Base-by-base conservation (phyloP, 345 rosid genomes). In the Iberis pinnata region DNA sequence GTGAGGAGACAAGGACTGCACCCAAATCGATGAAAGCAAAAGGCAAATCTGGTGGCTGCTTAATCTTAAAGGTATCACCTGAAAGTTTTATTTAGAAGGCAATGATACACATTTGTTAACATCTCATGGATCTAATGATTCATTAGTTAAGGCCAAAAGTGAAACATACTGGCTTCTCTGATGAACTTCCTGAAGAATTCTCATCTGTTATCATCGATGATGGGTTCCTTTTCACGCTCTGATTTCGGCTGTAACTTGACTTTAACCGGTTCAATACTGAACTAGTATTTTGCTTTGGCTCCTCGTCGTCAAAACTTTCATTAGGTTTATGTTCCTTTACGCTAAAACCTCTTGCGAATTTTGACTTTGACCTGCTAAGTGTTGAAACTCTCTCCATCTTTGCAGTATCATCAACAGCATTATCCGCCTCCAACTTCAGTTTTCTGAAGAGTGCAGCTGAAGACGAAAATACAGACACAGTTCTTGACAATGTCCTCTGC, bases 21-120 rank as follows among this genome's bases (percentile, higher is more conserved):
- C 88, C 93, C 88, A 81, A 32, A 79, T 64, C 17, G 88, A 84
- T 32, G 88, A 79, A 70, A 84, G 78, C 64, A 79, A 53, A 49
- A 80, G 73, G 11, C 69, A 58, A 71, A 84, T 84, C 70, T 78
- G 93, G 57, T 75, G 88, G 70, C 78, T 73, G 81, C 81, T 84
- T 68, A 80, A 67, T 67, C 76, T 61, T 47, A 82, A 79, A 17
- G 85, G 76, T 56, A 70, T 20, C 32, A 61, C 72, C 83, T 82
- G 74, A 50, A 42, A 31, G 13, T 37, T 31, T 44, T 17, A 38
- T 32, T 44, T 5, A 38, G 8, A 43, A 44, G 25, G 2, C 56
- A 71, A 14, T 63, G 22, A 35, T 18, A 50, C 14, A 35, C 46
- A 27, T 25, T n/a, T 43, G 12, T 14, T 5, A 9, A 9, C 2